Conservation (phyloP, 352 stramenopile species). For the Pythium brassicae region DNA sequence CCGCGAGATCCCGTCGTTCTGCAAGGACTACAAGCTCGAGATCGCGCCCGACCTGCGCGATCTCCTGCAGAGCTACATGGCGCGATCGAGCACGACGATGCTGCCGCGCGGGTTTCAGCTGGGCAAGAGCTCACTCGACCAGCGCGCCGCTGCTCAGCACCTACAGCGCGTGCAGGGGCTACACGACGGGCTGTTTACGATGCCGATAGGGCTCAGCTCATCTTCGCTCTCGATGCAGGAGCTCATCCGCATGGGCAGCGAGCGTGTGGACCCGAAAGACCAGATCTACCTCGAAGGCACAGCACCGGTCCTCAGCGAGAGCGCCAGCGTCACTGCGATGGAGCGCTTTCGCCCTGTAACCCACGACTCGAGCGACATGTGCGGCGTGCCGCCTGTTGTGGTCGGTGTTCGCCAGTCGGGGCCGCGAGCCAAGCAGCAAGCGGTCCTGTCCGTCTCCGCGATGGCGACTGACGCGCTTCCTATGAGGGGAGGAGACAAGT, state of each 20-base stretch:
- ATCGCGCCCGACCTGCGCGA: constrained; percentile 39
- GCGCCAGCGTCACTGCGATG: constrained; percentile 31
- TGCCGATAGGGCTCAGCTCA: constrained; percentile 21
- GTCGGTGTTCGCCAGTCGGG: constrained; percentile 25
- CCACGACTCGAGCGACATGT: constrained; percentile 7
- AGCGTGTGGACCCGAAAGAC: constrained; percentile 10
- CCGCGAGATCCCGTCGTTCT: constrained; percentile 67
- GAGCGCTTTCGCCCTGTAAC: constrained; percentile 38
- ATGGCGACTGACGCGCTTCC: constrained; percentile 7
- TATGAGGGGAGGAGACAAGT: neutral
- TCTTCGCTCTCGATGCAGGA: constrained; percentile 38
- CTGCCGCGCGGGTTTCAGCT: constrained; percentile 53
- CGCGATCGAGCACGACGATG: constrained; percentile 47
- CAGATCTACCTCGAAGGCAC: constrained; percentile 33
- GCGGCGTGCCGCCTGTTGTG: constrained; percentile 20
- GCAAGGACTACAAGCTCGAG: constrained; percentile 75
- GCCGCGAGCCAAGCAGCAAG: constrained; percentile 19
- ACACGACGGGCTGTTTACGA: constrained; percentile 43
- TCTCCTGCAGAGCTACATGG: constrained; percentile 54
- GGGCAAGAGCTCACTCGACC: constrained; percentile 45
- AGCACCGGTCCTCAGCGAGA: constrained; percentile 23
- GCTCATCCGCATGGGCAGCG: constrained; percentile 13
- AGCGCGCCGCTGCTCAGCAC: constrained; percentile 32
- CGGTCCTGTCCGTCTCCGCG: constrained; percentile 15
- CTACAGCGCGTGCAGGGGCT: constrained; percentile 36